These are phyloP conservation scores for Candida ortonii DNA, from an alignment of 805 yeast genomes.

Conservation along the genomic window DNA sequence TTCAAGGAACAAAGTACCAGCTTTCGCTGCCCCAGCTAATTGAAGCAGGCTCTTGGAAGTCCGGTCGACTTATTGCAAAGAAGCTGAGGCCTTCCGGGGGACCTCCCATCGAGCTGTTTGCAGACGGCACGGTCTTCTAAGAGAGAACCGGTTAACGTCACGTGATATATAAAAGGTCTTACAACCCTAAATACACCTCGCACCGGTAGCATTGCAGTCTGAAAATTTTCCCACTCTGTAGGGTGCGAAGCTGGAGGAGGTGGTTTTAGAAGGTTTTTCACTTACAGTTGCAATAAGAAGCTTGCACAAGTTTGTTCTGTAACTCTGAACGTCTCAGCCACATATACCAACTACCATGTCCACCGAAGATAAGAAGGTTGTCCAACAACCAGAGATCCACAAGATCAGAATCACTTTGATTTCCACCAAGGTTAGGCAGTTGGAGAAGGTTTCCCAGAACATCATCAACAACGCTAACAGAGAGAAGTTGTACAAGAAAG, in stretches of 20 bases:
- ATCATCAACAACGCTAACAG: conserved; percentile 84
- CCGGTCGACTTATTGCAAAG: conserved; percentile 61
- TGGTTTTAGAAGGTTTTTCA: not conserved
- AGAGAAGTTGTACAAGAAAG: conserved; percentile 86
- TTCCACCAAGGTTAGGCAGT: conserved; percentile 97
- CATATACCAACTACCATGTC: conserved; percentile 44
- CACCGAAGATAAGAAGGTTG: conserved; percentile 82
- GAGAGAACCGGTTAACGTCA: conserved; percentile 7
- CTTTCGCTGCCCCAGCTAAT: conserved; percentile 54
- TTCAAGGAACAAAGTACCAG: conserved; percentile 29
- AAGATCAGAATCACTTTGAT: conserved; percentile 99
- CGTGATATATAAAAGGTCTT: conserved; percentile 11
- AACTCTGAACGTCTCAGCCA: conserved; percentile 38
- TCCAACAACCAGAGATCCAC: conserved; percentile 78
- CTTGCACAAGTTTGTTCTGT: conserved; percentile 4
- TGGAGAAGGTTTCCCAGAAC: conserved; percentile 93
- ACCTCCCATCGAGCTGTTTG: conserved; percentile 59
- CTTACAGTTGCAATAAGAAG: conserved; percentile 1
- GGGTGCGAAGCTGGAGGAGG: not conserved
- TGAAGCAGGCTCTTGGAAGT: conserved; percentile 69
- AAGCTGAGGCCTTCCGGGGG: conserved; percentile 48
- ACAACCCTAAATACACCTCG: conserved; percentile 11
- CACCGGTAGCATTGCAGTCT: conserved; percentile 2
- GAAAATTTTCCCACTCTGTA: conserved; percentile 10
- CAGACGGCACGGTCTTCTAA: conserved; percentile 66